A percentile compares a stretch with the other conserved stretches of the same genome.
Evolutionary conservation across 1,284 basidiomycete species (phyloP).

Genomic region (Apiotrichum sp.): DNA sequence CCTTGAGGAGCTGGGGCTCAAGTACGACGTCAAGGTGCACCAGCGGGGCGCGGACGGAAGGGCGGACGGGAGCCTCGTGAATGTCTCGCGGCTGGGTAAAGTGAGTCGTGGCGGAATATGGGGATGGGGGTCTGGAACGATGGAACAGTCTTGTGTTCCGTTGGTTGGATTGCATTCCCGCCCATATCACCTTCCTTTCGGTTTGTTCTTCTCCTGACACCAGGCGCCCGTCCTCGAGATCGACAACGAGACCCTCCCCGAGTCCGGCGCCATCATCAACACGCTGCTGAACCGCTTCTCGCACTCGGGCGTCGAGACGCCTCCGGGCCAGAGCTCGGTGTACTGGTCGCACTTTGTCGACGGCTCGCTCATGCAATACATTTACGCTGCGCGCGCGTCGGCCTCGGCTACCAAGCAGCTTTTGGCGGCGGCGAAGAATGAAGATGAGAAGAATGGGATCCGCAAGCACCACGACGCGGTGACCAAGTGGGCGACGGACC

Average conservation of each 20-base stretch:
- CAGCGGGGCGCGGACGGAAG: conserved; percentile 19
- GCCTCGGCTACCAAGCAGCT: neutral
- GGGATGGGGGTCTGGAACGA: too few relatives aligned
- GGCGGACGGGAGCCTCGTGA: conserved; percentile 9
- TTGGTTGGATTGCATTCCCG: neutral
- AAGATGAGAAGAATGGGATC: conserved; percentile 22
- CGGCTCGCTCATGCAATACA: conserved; percentile 33
- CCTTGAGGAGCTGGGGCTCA: conserved; percentile 27
- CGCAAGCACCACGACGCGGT: neutral
- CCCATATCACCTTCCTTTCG: conserved; percentile 2
- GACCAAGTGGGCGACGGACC: conserved; percentile 7
- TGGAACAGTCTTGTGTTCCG: neutral
- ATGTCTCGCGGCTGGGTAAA: conserved; percentile 31
- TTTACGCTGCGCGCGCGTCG: conserved; percentile 22
- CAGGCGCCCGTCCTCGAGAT: conserved; percentile 31
- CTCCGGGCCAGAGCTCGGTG: conserved; percentile 17
- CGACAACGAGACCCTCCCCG: conserved; percentile 27
- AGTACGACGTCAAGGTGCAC: conserved; percentile 35
- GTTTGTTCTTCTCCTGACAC: neutral
- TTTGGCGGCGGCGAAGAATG: neutral
- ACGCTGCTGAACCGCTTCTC: conserved; percentile 19
- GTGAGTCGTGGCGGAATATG: conserved; percentile 6
- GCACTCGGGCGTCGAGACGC: conserved; percentile 15
- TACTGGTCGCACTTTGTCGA: conserved; percentile 40
- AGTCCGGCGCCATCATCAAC: conserved; percentile 35